A percentile compares a stretch with the other conserved stretches of the same genome.
Conservation (phyloP, 2,329 filamentous ascomycete genomes). For the Alternaria infectoria region DNA sequence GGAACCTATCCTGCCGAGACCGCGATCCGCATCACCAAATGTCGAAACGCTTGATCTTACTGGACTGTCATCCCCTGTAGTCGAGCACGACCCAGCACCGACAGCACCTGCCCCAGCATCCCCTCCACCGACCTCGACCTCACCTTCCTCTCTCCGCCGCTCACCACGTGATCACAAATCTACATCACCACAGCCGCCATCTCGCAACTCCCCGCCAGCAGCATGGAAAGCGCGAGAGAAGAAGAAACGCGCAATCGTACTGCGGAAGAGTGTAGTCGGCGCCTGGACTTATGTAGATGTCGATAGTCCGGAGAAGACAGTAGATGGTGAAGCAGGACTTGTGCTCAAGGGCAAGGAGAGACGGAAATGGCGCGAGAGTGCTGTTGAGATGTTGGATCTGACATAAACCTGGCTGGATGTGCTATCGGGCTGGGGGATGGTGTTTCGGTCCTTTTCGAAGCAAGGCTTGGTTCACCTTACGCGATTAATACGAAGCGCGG, state of each 20-base stretch:
- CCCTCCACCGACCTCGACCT: slow-evolving; percentile 7
- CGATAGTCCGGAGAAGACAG: slow-evolving; percentile 20
- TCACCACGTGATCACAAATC: slow-evolving; percentile 28
- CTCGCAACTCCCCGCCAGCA: slow-evolving; percentile 24
- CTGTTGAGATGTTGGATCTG: slow-evolving; percentile 46
- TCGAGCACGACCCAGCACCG: not conserved
- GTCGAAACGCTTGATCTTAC: slow-evolving; percentile 34
- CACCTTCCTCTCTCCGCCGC: slow-evolving; percentile 17
- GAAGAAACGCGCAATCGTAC: slow-evolving; percentile 40
- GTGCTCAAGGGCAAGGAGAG: slow-evolving; percentile 33
- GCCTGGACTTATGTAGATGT: slow-evolving; percentile 42
- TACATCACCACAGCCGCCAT: not conserved
- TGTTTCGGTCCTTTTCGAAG: not conserved
- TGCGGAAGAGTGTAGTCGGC: slow-evolving; percentile 42
- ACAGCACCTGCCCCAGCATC: not conserved
- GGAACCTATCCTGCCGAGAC: not conserved
- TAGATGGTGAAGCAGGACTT: not conserved
- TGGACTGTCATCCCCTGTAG: slow-evolving; percentile 18
- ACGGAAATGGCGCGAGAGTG: slow-evolving; percentile 44
- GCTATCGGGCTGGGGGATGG: not conserved
- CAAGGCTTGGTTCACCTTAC: too few species aligned
- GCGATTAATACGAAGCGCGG: not conserved
- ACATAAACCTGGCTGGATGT: slow-evolving; percentile 11
- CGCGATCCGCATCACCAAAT: slow-evolving; percentile 11
- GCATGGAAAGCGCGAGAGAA: slow-evolving; percentile 38